A percentile compares a stretch with the other conserved stretches of the same genome.
Evolutionary conservation across 805 yeast genomes (phyloP).

Genomic region (Ogataea corticis): DNA sequence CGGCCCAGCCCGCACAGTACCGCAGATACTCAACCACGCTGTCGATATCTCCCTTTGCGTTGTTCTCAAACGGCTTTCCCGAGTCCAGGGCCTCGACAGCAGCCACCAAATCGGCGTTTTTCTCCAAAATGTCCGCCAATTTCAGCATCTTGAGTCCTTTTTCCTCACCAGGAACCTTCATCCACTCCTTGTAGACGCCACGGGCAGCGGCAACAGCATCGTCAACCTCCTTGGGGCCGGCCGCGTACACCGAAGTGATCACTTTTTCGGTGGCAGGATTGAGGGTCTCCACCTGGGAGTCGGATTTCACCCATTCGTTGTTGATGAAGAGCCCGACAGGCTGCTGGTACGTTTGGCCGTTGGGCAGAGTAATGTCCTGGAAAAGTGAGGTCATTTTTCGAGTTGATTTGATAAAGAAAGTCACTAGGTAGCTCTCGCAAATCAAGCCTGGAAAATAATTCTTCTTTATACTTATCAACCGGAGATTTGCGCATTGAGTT

Average conservation of each 20-base stretch:
- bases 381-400: conserved; percentile 8
- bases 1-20: conserved; percentile 66
- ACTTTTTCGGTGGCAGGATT: conserved; percentile 52
- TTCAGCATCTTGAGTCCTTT: conserved; percentile 43
- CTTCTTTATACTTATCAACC: not conserved
- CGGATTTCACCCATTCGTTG: conserved; percentile 49
- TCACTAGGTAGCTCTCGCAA: not conserved
- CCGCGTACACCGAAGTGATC: conserved; percentile 49
- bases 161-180: conserved; percentile 41
- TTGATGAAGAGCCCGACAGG: conserved; percentile 66
- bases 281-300: conserved; percentile 42
- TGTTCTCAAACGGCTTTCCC: conserved; percentile 51
- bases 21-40: conserved; percentile 46
- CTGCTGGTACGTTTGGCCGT: conserved; percentile 49
- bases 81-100: conserved; percentile 55
- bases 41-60: conserved; percentile 51
- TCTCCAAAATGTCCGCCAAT: conserved; percentile 53
- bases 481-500: conserved; percentile 2
- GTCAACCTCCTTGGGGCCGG: conserved; percentile 48
- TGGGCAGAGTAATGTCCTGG: conserved; percentile 38
- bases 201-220: conserved; percentile 52
- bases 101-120: conserved; percentile 48
- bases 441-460: not conserved
- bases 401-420: not conserved
- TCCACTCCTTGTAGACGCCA: conserved; percentile 49